Evolutionary conservation across 441 rosid genomes (phyloP), one percentile per base, ranked within the genome.

Genomic region (Populus hybrid): DNA sequence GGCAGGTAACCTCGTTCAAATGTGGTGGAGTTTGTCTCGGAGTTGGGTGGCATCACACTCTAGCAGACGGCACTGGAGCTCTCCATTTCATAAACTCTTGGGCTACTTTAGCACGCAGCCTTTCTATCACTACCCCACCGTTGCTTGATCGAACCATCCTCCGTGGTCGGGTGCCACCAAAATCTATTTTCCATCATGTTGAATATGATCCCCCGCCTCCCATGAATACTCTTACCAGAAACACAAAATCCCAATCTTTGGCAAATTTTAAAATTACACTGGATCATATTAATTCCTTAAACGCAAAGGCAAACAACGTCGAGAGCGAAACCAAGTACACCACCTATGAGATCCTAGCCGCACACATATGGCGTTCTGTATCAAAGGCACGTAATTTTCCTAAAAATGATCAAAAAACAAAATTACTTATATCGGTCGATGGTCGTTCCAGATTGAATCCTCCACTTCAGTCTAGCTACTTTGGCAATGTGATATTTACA

Each of bases 1-100:
- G 0, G 7, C 59, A 80, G 82, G 40, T 81, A n/a, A 81, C 83
- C 0, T 67, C 10, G 16, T 81, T 81, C 36, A 21, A 6, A 0
- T 81, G 80, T 34, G 83, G 80, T 0, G 80, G 77, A 30, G 75
- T 61, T 5, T 72, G n/a, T 16, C 14, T 81, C 3, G 83, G 83
- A 73, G 18, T 66, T 35, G 59, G 53, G 14, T 59, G 65, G 30
- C 80, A 77, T 57, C 80, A 81, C 50, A 59, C 10, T 21, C 14
- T 81, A 6, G 42, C 70, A 18, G 80, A 81, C 34, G 83, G 67
- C 1, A 5, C 6, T 4, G 70, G 26, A 8, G 10, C 30, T 18
- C 5, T 28, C 5, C 24, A 63, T 24, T 73, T 81, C 68, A 1
- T 81, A 11, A 26, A 40, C 16, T 5, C 74, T 1, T 81, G 83